Conservation (phyloP, 176 grass and related monocot genomes). For the Luzula sylvatica region DNA sequence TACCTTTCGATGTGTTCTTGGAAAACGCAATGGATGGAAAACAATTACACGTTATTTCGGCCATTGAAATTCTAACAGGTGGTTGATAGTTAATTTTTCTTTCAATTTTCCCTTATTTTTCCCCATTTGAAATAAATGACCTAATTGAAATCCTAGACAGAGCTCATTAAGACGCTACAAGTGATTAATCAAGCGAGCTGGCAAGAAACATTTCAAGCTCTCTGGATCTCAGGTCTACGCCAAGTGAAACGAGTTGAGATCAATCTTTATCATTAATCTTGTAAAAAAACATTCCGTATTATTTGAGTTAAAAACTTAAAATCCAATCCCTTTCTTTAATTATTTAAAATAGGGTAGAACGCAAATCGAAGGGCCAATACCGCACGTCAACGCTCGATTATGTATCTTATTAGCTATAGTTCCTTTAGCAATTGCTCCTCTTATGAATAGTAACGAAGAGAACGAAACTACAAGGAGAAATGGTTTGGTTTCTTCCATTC, state of each 20-base stretch:
- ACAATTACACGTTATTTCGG: conserved; percentile 43
- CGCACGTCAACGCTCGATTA: conserved; percentile 59
- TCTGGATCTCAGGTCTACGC: conserved; percentile 79
- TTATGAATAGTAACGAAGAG: conserved; percentile 63
- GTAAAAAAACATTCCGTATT: conserved; percentile 4
- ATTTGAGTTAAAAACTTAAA: conserved; percentile 6
- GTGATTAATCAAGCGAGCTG: conserved; percentile 74
- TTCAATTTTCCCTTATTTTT: too few species aligned
- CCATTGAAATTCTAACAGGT: conserved; percentile 61
- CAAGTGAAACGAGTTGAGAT: conserved; percentile 63
- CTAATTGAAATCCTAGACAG: conserved; percentile 47
- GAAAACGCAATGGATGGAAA: conserved; percentile 58
- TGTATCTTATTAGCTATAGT: conserved; percentile 69
- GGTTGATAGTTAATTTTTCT: too few species aligned
- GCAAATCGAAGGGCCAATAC: conserved; percentile 61
- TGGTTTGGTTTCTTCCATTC: conserved; percentile 62
- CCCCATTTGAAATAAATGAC: too few species aligned
- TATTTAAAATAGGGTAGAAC: conserved; percentile 50
- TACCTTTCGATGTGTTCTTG: conserved; percentile 72
- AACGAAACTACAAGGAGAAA: conserved; percentile 33
- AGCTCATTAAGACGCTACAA: conserved; percentile 63
- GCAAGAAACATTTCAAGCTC: conserved; percentile 92
- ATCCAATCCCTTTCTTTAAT: too few species aligned
- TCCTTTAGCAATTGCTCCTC: conserved; percentile 45
- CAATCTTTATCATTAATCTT: conserved; percentile 12